Evolutionary conservation across 805 yeast species (phyloP).

Genomic region (Jamesozyma jinghongensis): DNA sequence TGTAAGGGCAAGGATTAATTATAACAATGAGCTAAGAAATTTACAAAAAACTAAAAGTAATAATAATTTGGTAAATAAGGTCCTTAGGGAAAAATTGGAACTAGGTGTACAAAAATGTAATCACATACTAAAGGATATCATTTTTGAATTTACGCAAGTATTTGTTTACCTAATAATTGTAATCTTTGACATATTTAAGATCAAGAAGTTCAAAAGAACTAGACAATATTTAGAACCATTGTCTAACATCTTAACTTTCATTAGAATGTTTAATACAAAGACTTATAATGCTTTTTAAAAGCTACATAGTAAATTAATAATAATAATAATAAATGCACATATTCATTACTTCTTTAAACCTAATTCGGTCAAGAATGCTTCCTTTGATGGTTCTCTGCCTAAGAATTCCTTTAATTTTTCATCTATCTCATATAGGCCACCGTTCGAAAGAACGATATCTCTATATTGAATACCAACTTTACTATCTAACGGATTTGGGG

Average conservation of each 20-base stretch:
- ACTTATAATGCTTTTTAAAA: conserved; percentile 3
- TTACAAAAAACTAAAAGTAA: not conserved
- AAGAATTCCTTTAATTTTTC: conserved; percentile 55
- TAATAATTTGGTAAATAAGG: conserved; percentile 10
- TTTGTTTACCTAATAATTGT: conserved; percentile 18
- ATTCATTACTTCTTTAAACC: conserved; percentile 31
- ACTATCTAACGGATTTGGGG: conserved; percentile 55
- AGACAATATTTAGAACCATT: conserved; percentile 14
- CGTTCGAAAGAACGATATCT: conserved; percentile 57
- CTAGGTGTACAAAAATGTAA: conserved; percentile 9
- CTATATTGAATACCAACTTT: conserved; percentile 57
- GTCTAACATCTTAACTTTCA: conserved; percentile 18
- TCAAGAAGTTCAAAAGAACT: conserved; percentile 9
- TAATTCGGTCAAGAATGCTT: conserved; percentile 63
- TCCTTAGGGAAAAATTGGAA: conserved; percentile 14
- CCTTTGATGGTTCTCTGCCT: conserved; percentile 67
- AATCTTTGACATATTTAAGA: conserved; percentile 15
- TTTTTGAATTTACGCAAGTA: conserved; percentile 22
- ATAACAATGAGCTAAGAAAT: conserved; percentile 10
- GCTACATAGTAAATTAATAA: not conserved
- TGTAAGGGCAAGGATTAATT: conserved; percentile 8
- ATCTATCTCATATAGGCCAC: conserved; percentile 65
- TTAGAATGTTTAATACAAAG: conserved; percentile 13
- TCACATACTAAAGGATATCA: conserved; percentile 8
- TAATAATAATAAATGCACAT: not conserved